These are phyloP conservation scores for Fonsecaea pedrosoi DNA, from an alignment of 2,329 filamentous ascomycete species.

Conservation along the genomic window DNA sequence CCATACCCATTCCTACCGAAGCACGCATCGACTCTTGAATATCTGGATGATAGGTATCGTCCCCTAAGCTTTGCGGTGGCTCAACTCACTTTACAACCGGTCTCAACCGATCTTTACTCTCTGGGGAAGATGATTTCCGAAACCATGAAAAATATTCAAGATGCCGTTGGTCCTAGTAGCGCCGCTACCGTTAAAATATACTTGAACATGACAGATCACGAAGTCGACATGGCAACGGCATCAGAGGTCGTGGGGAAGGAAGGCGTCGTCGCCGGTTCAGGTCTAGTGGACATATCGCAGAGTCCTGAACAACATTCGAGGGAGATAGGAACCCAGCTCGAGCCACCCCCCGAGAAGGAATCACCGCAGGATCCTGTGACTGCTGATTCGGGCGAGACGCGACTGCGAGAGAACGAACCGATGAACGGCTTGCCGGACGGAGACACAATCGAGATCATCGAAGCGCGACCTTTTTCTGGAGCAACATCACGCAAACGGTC, in stretches of 20 bases:
- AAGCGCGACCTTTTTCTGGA: slow-evolving; percentile 6
- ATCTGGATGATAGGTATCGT: slow-evolving; percentile 42
- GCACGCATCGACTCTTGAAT: slow-evolving; percentile 42
- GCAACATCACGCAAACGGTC: slow-evolving; percentile 62
- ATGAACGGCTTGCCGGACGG: slow-evolving; percentile 3
- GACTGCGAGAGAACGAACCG: slow-evolving; percentile 7
- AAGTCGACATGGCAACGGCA: slow-evolving; percentile 17
- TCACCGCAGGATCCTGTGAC: not conserved
- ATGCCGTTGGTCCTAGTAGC: slow-evolving; percentile 41
- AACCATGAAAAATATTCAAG: slow-evolving; percentile 51
- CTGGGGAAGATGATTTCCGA: slow-evolving; percentile 58
- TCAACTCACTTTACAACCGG: slow-evolving; percentile 49
- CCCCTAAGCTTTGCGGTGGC: slow-evolving; percentile 48
- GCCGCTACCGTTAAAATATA: slow-evolving; percentile 52
- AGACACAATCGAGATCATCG: slow-evolving; percentile 22
- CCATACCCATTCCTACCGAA: slow-evolving; percentile 57
- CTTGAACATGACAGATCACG: slow-evolving; percentile 39
- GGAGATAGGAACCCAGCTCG: not conserved
- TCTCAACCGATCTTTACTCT: slow-evolving; percentile 53
- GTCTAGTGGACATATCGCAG: not conserved
- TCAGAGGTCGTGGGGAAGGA: not conserved
- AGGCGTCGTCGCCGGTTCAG: not conserved
- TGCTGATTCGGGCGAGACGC: not conserved
- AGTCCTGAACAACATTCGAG: not conserved
- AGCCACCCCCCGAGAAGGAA: slow-evolving; percentile 9